Evolutionary conservation across 2,329 filamentous ascomycete genomes (phyloP).

Genomic region (Pseudogymnoascus sp.): DNA sequence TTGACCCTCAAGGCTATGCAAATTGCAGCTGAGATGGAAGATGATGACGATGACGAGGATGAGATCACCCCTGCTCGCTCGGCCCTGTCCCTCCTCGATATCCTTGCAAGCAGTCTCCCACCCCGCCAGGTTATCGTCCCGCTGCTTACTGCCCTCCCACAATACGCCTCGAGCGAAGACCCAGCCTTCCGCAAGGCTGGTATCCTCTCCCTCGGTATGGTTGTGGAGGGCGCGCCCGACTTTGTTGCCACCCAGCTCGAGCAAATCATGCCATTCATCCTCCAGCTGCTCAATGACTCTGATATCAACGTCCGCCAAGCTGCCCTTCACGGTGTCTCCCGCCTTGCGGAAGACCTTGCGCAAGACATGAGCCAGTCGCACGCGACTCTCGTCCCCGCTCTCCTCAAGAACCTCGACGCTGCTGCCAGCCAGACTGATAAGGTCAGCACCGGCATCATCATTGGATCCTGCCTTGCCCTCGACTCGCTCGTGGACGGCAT

Average conservation of each 20-base stretch:
- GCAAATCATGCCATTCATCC: conserved; percentile 74
- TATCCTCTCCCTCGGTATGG: conserved; percentile 86
- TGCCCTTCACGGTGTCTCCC: conserved; percentile 77
- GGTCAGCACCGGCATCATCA: conserved; percentile 77
- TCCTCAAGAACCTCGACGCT: conserved; percentile 82
- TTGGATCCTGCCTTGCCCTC: conserved; percentile 80
- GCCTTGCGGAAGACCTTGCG: conserved; percentile 85
- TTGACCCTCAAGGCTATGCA: conserved; percentile 82
- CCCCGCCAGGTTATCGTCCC: conserved; percentile 92
- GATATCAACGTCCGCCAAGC: conserved; percentile 79
- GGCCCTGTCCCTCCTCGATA: conserved; percentile 79
- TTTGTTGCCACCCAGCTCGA: conserved; percentile 92
- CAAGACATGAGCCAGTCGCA: conserved; percentile 86
- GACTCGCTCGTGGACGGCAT: conserved; percentile 85
- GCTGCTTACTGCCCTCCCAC: conserved; percentile 75
- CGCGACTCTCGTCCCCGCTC: conserved; percentile 69
- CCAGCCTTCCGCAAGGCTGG: conserved; percentile 79
- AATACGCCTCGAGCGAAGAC: conserved; percentile 67
- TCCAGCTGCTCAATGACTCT: conserved; percentile 76
- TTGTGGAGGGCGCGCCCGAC: conserved; percentile 92
- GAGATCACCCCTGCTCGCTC: conserved; percentile 79
- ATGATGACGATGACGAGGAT: conserved; percentile 69
- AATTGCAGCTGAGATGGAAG: conserved; percentile 82
- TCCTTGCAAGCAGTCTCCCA: conserved; percentile 79
- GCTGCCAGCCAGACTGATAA: conserved; percentile 63